Evolutionary conservation across 805 yeast species (phyloP).

Genomic region (Candida chilensis): DNA sequence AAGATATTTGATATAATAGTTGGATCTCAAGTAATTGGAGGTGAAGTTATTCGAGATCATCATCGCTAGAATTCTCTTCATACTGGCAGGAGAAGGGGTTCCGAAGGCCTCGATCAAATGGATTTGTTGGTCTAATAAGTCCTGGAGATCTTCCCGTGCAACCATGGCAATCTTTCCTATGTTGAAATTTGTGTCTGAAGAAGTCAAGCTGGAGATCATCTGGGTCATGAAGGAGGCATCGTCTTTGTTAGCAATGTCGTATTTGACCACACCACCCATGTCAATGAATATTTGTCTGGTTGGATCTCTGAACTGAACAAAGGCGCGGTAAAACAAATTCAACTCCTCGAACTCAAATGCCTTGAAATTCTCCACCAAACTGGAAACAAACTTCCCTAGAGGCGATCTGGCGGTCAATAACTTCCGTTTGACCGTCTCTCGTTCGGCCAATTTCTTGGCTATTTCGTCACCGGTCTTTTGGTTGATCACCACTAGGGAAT

Average conservation of each 20-base stretch:
- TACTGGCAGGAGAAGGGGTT: conserved; percentile 33
- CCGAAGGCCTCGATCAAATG: conserved; percentile 42
- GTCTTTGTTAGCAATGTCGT: conserved; percentile 2
- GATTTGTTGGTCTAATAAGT: conserved; percentile 44
- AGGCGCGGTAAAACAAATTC: conserved; percentile 11
- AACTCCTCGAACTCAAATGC: neutral
- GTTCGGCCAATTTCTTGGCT: conserved; percentile 13
- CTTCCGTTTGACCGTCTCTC: conserved; percentile 5
- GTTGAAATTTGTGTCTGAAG: conserved; percentile 3
- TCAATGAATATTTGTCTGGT: conserved; percentile 11
- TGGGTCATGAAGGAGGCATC: conserved; percentile 1
- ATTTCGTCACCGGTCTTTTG: conserved; percentile 19
- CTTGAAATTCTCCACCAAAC: conserved; percentile 8
- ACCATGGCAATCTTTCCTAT: conserved; percentile 19
- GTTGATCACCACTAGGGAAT: conserved; percentile 20
- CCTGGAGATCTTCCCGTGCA: conserved; percentile 42
- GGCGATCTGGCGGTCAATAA: conserved; percentile 26
- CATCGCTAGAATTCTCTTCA: conserved; percentile 28
- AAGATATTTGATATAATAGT: conserved; percentile 51
- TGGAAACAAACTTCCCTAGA: conserved; percentile 35
- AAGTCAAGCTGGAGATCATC: conserved; percentile 5
- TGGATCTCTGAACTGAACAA: conserved; percentile 21
- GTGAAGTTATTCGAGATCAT: conserved; percentile 37
- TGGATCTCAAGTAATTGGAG: conserved; percentile 15
- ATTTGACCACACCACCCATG: conserved; percentile 6